A percentile compares a stretch with the other conserved stretches of the same genome.
Evolutionary conservation across 352 stramenopile genomes (phyloP).

Genomic region (Aphanomyces cochlioides): DNA sequence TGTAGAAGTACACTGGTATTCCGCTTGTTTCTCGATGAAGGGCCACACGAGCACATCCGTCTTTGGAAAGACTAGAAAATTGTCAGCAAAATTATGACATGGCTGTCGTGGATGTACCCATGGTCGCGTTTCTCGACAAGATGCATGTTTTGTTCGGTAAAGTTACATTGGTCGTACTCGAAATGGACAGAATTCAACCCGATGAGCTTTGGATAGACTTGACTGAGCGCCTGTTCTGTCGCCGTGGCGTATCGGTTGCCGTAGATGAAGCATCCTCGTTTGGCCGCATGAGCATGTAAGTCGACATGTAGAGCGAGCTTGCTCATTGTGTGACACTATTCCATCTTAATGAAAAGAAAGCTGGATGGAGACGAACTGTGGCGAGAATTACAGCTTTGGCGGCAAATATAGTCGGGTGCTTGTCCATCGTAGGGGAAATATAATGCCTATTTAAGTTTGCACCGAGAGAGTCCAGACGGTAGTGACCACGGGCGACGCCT

Average conservation of each 20-base stretch:
- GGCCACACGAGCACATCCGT: slow-evolving; percentile 76
- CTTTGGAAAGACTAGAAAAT: slow-evolving; percentile 36
- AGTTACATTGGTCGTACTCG: slow-evolving; percentile 82
- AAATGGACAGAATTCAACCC: slow-evolving; percentile 75
- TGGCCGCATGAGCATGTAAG: slow-evolving; percentile 86
- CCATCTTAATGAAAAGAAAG: neutral
- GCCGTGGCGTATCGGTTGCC: slow-evolving; percentile 64
- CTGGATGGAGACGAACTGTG: neutral
- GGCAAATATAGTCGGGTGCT: slow-evolving; percentile 68
- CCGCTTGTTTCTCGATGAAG: slow-evolving; percentile 63
- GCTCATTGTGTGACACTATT: slow-evolving; percentile 33
- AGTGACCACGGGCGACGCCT: slow-evolving; percentile 80
- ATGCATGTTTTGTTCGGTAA: slow-evolving; percentile 78
- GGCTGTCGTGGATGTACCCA: slow-evolving; percentile 37
- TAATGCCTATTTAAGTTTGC: slow-evolving; percentile 91
- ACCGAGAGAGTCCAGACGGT: slow-evolving; percentile 77
- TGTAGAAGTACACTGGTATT: slow-evolving; percentile 73
- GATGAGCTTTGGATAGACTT: slow-evolving; percentile 71
- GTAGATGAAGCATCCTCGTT: slow-evolving; percentile 89
- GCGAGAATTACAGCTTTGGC: slow-evolving; percentile 46
- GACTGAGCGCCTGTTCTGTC: slow-evolving; percentile 73
- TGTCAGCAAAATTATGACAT: too few species aligned
- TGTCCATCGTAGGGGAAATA: slow-evolving; percentile 40
- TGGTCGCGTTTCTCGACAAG: slow-evolving; percentile 41
- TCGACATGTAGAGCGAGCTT: slow-evolving; percentile 80